These are phyloP conservation scores for Backusella parvicylindrica DNA, from an alignment of 192 early-diverging fungal genomes.

Conservation along the genomic window DNA sequence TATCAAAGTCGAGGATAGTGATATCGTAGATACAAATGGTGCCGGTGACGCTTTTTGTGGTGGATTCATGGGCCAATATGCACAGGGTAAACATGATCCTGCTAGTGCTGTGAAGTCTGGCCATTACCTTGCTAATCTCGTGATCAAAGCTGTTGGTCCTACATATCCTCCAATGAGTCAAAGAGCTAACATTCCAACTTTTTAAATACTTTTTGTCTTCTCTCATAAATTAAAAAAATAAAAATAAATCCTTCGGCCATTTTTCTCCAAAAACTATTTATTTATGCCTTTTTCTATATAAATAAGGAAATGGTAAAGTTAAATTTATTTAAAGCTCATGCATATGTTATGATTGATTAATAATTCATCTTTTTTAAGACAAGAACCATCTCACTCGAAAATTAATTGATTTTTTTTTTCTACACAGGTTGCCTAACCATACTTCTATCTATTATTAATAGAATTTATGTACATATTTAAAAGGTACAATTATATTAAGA, in stretches of 20 bases:
- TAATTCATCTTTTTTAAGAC: not conserved
- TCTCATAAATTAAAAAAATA: not conserved
- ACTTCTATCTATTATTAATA: not conserved
- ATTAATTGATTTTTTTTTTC: too few species aligned
- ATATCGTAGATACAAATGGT: constrained; percentile 96
- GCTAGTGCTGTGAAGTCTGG: constrained; percentile 74
- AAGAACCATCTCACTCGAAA: not conserved
- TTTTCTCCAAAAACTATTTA: not conserved
- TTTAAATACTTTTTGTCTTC: constrained; percentile 17
- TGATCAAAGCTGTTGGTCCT: constrained; percentile 76
- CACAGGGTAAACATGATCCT: constrained; percentile 65
- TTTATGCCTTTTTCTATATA: not conserved
- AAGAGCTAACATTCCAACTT: constrained; percentile 20
- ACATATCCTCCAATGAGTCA: constrained; percentile 53
- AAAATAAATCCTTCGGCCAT: not conserved
- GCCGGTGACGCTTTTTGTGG: constrained; percentile 97
- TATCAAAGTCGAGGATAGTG: constrained; percentile 49
- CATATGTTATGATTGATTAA: too few species aligned
- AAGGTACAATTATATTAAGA: not conserved
- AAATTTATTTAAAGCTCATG: not conserved
- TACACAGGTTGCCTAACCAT: not conserved
- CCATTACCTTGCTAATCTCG: constrained; percentile 86
- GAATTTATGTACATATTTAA: not conserved
- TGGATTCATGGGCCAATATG: constrained; percentile 83
- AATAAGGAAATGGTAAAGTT: not conserved